phyloP scores from a whole-genome alignment of 345 rosid species.

The Capsella bursapastoris region DNA sequence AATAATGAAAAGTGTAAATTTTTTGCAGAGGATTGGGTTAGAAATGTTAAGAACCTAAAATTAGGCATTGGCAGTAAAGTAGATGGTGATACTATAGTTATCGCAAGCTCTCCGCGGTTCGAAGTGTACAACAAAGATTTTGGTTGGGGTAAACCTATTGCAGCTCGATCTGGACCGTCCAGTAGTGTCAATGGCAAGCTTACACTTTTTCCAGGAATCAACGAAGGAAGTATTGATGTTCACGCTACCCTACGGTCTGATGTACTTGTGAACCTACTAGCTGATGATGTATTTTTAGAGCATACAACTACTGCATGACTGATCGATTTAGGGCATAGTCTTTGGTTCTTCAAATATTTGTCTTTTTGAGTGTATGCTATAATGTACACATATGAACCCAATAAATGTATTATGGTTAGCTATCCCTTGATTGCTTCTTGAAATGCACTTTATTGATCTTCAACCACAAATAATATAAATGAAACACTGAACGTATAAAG shows the following conservation, averaged over 20 bases:
- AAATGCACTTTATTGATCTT: too few relatives aligned
- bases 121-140: slow-evolving; percentile 47
- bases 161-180: slow-evolving; percentile 27
- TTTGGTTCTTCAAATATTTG: not conserved
- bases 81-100: not conserved
- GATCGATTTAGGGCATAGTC: not conserved
- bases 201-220: not conserved
- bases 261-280: slow-evolving; percentile 6
- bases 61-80: not conserved
- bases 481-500: not conserved
- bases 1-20: slow-evolving; percentile 14
- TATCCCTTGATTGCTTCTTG: too few relatives aligned
- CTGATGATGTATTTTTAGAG: not conserved
- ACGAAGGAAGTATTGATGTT: slow-evolving; percentile 29
- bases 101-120: slow-evolving; percentile 50
- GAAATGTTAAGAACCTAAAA: not conserved
- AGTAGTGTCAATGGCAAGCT: not conserved
- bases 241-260: not conserved
- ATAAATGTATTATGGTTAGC: too few relatives aligned
- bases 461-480: not conserved
- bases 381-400: too few relatives aligned
- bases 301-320: not conserved
- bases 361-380: too few relatives aligned
- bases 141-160: slow-evolving; percentile 45
- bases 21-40: slow-evolving; percentile 28